These are phyloP conservation scores for Blastobotrys indianensis DNA, from an alignment of 1,139 yeast genomes.

Conservation along the genomic window DNA sequence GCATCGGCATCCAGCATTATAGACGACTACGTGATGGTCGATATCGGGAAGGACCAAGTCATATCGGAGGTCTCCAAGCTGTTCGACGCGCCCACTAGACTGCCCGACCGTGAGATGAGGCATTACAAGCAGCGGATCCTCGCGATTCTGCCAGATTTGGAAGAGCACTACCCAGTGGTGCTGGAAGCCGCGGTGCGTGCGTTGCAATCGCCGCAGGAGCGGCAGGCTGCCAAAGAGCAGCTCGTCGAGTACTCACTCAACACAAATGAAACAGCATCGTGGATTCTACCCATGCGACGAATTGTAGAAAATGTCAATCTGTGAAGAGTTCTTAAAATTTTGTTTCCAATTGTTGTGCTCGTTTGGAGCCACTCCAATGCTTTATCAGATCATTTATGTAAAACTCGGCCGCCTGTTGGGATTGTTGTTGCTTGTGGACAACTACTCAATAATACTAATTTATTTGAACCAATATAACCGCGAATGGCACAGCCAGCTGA, in stretches of 20 bases:
- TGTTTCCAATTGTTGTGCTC: not conserved
- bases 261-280: constrained; percentile 47
- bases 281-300: constrained; percentile 54
- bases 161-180: constrained; percentile 23
- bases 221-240: constrained; percentile 27
- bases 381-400: not conserved
- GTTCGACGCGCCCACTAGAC: constrained; percentile 18
- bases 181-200: constrained; percentile 17
- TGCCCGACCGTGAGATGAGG: constrained; percentile 36
- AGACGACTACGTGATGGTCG: constrained; percentile 6
- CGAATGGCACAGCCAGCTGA: constrained; percentile 24
- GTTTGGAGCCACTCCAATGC: not conserved
- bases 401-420: too few relatives aligned
- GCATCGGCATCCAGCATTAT: too few relatives aligned
- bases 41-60: constrained; percentile 22
- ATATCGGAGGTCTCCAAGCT: constrained; percentile 17
- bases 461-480: not conserved
- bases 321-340: not conserved
- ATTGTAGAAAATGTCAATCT: constrained; percentile 35
- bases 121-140: constrained; percentile 38
- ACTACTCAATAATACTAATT: not conserved
- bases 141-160: constrained; percentile 22
- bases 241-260: constrained; percentile 45
- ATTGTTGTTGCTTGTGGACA: not conserved
- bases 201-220: constrained; percentile 2